These are phyloP conservation scores for Colletotrichum sp. DNA, from an alignment of 2,329 filamentous ascomycete genomes.

Conservation along the genomic window DNA sequence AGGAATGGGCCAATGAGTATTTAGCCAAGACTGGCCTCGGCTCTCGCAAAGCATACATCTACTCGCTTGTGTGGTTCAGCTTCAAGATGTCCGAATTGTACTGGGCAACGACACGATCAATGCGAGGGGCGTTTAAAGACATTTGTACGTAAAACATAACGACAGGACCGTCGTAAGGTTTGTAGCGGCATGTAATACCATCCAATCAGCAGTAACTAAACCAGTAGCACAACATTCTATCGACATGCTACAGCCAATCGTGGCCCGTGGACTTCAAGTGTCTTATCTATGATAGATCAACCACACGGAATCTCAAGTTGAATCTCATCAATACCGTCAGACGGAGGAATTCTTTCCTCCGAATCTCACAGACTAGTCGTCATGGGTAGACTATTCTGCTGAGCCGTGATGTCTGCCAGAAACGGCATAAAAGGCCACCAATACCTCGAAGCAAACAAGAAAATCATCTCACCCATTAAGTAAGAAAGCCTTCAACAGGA, in stretches of 20 bases:
- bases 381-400: background rate
- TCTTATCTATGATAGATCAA: background rate
- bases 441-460: background rate
- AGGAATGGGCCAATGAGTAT: background rate
- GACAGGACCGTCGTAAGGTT: background rate
- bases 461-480: background rate
- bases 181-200: background rate
- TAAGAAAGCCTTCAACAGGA: background rate
- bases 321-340: background rate
- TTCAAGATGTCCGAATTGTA: background rate
- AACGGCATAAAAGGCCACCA: background rate
- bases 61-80: background rate
- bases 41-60: background rate
- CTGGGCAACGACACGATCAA: background rate
- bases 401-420: background rate
- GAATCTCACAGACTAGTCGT: background rate
- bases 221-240: background rate
- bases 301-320: background rate
- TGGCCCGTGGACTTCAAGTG: background rate
- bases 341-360: background rate
- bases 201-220: background rate
- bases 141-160: background rate
- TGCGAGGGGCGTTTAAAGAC: background rate
- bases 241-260: background rate
- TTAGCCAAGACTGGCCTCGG: background rate